These are phyloP conservation scores for Botrytis pseudocinerea DNA, from an alignment of 2,329 filamentous ascomycete species.

Conservation along the genomic window DNA sequence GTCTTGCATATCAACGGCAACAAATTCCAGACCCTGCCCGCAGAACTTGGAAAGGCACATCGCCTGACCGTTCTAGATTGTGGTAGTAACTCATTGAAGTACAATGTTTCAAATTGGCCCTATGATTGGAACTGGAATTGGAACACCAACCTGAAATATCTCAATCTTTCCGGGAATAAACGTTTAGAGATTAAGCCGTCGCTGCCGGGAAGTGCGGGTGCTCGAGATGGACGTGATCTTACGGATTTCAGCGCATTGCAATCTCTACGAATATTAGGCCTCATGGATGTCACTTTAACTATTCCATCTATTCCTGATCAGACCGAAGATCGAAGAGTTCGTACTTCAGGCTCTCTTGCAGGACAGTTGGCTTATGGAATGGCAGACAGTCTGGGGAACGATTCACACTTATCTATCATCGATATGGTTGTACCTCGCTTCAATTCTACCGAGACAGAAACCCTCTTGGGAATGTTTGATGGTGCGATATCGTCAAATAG, in stretches of 20 bases:
- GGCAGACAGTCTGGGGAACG: constrained; percentile 90
- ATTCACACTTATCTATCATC: constrained; percentile 92
- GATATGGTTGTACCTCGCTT: constrained; percentile 94
- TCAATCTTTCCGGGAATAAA: constrained; percentile 97
- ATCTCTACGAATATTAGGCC: constrained; percentile 81
- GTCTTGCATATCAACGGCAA: constrained; percentile 95
- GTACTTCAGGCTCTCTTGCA: constrained; percentile 93
- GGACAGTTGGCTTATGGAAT: constrained; percentile 93
- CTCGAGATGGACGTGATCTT: constrained; percentile 65
- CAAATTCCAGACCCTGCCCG: constrained; percentile 94
- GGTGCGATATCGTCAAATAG: constrained; percentile 85
- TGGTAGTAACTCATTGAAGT: constrained; percentile 92
- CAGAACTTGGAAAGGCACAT: constrained; percentile 90
- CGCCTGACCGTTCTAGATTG: constrained; percentile 91
- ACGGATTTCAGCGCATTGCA: constrained; percentile 86
- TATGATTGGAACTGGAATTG: constrained; percentile 99
- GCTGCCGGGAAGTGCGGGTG: constrained; percentile 71
- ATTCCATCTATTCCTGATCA: constrained; percentile 93
- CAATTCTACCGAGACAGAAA: constrained; percentile 85
- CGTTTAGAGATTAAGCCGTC: constrained; percentile 83
- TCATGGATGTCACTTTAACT: constrained; percentile 98
- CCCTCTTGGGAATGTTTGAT: constrained; percentile 92
- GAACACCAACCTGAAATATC: constrained; percentile 90
- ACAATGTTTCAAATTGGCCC: constrained; percentile 98
- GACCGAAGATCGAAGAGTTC: constrained; percentile 89